These are phyloP conservation scores for Pulveroboletus frians DNA, from an alignment of 768 basidiomycete genomes.

Conservation along the genomic window DNA sequence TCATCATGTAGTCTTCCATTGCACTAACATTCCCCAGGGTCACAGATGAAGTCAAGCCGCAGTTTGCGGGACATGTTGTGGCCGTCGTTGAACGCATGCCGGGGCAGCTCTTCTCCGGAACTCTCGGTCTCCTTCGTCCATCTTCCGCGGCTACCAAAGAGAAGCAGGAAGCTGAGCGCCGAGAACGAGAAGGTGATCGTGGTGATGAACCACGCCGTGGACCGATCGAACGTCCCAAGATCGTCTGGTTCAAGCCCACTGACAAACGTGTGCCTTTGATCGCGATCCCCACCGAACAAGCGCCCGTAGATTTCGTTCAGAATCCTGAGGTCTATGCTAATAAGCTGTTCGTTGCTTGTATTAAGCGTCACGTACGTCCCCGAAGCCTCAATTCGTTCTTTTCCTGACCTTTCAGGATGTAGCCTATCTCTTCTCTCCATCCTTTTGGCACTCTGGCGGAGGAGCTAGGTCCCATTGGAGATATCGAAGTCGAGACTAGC, in stretches of 20 bases:
- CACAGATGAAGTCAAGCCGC: constrained; percentile 96
- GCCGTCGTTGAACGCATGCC: constrained; percentile 99
- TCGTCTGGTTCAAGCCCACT: constrained; percentile 99
- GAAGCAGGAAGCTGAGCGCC: constrained; percentile 96
- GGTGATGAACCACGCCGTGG: constrained; percentile 76
- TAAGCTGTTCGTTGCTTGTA: constrained; percentile 93
- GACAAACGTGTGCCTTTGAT: constrained; percentile 98
- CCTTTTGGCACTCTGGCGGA: constrained; percentile 98
- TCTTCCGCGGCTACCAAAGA: constrained; percentile 97
- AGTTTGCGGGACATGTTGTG: constrained; percentile 98
- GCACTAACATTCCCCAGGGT: constrained; percentile 49
- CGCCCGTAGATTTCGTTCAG: constrained; percentile 92
- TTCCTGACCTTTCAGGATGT: constrained; percentile 17
- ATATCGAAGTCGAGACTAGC: constrained; percentile 96
- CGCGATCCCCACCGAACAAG: constrained; percentile 98
- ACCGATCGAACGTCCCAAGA: constrained; percentile 89
- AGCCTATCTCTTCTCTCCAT: constrained; percentile 95
- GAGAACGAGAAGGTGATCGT: constrained; percentile 93
- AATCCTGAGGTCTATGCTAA: constrained; percentile 88
- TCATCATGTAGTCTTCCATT: not conserved
- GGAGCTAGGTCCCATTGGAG: constrained; percentile 97
- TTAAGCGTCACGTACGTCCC: constrained; percentile 87
- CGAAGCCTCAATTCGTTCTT: constrained; percentile 4
- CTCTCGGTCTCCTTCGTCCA: constrained; percentile 88
- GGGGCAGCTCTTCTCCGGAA: constrained; percentile 96